These are phyloP conservation scores for Neurospora sp. DNA, from an alignment of 495 filamentous ascomycete genomes.

Conservation along the genomic window DNA sequence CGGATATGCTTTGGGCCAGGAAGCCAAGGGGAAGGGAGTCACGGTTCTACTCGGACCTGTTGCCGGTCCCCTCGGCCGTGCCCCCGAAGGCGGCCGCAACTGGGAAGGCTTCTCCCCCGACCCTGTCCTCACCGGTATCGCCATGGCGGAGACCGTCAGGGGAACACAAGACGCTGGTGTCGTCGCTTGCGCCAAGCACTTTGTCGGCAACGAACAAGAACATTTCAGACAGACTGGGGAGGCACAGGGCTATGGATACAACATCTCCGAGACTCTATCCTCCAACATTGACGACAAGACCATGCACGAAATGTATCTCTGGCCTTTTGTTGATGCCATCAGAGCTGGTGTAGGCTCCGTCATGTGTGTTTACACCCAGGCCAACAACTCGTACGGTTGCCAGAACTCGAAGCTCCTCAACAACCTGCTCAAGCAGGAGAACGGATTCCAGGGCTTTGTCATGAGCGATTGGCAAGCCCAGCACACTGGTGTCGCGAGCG, in stretches of 20 bases:
- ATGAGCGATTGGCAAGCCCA: slow-evolving; percentile 89
- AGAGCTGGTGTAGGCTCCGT: slow-evolving; percentile 62
- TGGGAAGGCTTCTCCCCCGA: slow-evolving; percentile 79
- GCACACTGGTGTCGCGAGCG: slow-evolving; percentile 67
- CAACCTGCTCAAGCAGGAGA: slow-evolving; percentile 77
- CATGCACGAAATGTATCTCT: slow-evolving; percentile 91
- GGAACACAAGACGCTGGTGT: slow-evolving; percentile 77
- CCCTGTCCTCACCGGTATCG: slow-evolving; percentile 64
- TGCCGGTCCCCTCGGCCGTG: slow-evolving; percentile 71
- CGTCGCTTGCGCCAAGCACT: slow-evolving; percentile 78
- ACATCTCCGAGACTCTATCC: slow-evolving; percentile 56
- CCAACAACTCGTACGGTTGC: slow-evolving; percentile 81
- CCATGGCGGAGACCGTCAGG: slow-evolving; percentile 63
- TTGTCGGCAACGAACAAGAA: slow-evolving; percentile 63
- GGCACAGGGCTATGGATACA: slow-evolving; percentile 49
- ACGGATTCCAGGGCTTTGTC: slow-evolving; percentile 90
- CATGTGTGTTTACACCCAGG: slow-evolving; percentile 93
- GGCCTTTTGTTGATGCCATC: slow-evolving; percentile 42
- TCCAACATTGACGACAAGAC: slow-evolving; percentile 89
- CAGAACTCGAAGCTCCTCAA: slow-evolving; percentile 76
- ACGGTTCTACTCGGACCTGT: slow-evolving; percentile 85
- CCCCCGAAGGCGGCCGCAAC: slow-evolving; percentile 73
- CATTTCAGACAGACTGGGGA: slow-evolving; percentile 74
- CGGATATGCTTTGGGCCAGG: slow-evolving; percentile 69
- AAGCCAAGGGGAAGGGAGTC: slow-evolving; percentile 73